phyloP scores from a whole-genome alignment of 2,329 filamentous ascomycete genomes.

The Fusarium udum region DNA sequence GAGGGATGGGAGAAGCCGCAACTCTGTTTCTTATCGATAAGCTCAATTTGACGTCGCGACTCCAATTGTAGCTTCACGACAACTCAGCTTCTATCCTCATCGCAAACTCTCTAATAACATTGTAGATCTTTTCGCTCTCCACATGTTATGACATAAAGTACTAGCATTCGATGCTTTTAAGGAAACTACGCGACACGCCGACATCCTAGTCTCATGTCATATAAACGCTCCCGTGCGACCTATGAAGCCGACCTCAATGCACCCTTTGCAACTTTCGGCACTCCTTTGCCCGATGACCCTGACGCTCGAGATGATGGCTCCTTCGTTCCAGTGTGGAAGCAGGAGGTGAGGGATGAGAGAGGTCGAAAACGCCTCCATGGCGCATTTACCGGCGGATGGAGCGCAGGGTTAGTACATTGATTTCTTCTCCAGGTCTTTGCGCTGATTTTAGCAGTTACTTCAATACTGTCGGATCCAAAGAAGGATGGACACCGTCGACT shows the following conservation, averaged over 20 bases:
- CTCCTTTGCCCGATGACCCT: conserved; percentile 82
- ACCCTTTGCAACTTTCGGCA: conserved; percentile 83
- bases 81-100: conserved; percentile 8
- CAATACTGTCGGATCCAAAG: conserved; percentile 97
- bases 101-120: background rate
- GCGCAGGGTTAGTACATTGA: conserved; percentile 78
- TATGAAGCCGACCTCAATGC: conserved; percentile 82
- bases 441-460: conserved; percentile 73
- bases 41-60: conserved; percentile 28
- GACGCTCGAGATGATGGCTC: conserved; percentile 87
- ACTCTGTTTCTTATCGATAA: conserved; percentile 36
- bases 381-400: conserved; percentile 96
- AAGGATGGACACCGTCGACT: conserved; percentile 93
- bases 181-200: conserved; percentile 2
- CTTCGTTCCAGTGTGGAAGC: conserved; percentile 96
- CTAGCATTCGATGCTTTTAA: conserved; percentile 21
- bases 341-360: conserved; percentile 93
- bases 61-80: conserved; percentile 13
- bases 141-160: background rate
- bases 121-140: background rate
- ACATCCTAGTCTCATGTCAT: conserved; percentile 66
- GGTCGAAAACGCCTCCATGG: conserved; percentile 92
- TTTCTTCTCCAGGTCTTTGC: background rate
- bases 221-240: conserved; percentile 79
- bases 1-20: conserved; percentile 1